phyloP scores from a whole-genome alignment of 129 eudicot genomes.

The Flaveria ramosissima region DNA sequence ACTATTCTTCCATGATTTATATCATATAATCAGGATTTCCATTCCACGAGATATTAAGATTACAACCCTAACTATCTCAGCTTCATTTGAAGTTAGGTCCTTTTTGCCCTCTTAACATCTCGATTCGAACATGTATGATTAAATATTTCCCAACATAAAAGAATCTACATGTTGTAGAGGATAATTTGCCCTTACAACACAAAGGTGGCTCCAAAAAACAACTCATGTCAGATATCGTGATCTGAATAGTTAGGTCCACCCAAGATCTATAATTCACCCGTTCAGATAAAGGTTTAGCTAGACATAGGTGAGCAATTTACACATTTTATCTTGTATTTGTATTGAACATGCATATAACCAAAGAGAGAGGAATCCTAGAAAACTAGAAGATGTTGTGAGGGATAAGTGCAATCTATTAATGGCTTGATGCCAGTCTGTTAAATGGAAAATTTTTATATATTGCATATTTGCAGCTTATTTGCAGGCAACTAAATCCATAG shows the following conservation, averaged over 20 bases:
- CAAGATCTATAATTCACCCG: background rate
- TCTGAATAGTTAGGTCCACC: background rate
- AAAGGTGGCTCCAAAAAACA: conserved; percentile 5
- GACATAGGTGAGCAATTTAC: conserved; percentile 1
- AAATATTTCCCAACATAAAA: background rate
- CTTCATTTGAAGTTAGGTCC: conserved; percentile 14
- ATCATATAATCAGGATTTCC: background rate
- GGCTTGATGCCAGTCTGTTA: background rate
- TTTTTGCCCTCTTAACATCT: background rate
- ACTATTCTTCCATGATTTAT: background rate
- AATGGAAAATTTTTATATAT: background rate
- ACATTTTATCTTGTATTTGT: conserved; percentile 5
- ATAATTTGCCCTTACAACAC: conserved; percentile 6
- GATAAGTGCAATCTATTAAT: conserved; percentile 8
- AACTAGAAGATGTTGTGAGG: background rate
- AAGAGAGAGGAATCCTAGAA: conserved; percentile 5
- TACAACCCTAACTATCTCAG: conserved; percentile 7
- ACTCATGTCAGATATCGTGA: conserved; percentile 1
- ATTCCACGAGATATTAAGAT: background rate
- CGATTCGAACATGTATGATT: background rate
- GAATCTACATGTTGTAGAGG: background rate
- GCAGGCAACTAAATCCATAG: background rate
- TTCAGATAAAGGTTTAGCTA: background rate
- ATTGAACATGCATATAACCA: background rate
- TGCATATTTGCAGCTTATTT: background rate